Evolutionary conservation across 257 asterid genomes (phyloP), one percentile per base, ranked within the genome.

Genomic region (Solanum sejunctum): DNA sequence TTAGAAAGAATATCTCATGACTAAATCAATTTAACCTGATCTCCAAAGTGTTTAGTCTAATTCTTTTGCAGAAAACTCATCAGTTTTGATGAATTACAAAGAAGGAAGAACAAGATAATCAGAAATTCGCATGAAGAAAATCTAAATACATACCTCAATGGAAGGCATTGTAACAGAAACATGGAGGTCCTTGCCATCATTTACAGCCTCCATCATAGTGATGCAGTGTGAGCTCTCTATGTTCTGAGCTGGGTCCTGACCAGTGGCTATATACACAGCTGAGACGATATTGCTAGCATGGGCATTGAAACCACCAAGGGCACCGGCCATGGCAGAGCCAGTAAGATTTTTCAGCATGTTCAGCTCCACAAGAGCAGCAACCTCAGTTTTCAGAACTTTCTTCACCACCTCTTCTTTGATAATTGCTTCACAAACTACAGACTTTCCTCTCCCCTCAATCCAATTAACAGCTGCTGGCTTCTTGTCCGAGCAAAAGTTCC

Each of bases 221-320:
- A 89, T 89, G 77, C 93, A 90, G 67, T 89, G 92, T 7, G 93
- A 90, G 85, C 93, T 90, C 87, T 90, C 93, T 60, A 90, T 87
- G 84, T 90, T 90, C 87, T 90, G 93, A 12, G 93, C 93, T 45
- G 93, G 93, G 83, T 90, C 92, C 71, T 90, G 93, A 18, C 93
- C 93, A 1, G 93, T 90, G 84, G 93, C 93, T 36, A 90, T 36
- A 86, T 15, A 90, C 26, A 90, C 87, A 10, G 93, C 93, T 2
- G 91, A 86, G 61, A 90, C 91, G 54, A 90, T 89, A 81, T 90
- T 90, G 85, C 93, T 89, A 5, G 93, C 93, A 36, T 90, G 93
- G 39, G 93, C 93, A 82, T 90, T 90, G 91, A 90, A 90, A 52
- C 93, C 93, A 71, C 93, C 93, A 43, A 90, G 93, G 16, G 91